Conservation (phyloP, 2,329 filamentous ascomycete species). For the Colletotrichum sp. region DNA sequence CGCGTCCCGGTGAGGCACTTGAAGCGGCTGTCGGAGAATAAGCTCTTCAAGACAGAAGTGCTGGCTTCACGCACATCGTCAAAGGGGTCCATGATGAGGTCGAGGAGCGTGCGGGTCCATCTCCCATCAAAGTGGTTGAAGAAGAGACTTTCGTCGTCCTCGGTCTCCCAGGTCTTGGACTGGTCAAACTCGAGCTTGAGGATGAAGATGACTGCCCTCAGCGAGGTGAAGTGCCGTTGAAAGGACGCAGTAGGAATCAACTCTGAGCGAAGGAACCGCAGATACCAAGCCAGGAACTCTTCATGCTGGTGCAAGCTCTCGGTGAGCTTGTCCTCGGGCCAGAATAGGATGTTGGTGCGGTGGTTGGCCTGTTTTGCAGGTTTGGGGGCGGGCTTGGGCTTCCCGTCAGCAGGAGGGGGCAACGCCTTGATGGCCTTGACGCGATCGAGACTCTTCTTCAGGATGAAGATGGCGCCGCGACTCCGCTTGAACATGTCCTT, state of each 20-base stretch:
- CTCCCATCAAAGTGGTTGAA: constrained; percentile 49
- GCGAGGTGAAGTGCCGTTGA: constrained; percentile 82
- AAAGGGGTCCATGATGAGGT: constrained; percentile 87
- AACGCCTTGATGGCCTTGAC: constrained; percentile 19
- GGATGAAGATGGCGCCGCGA: constrained; percentile 66
- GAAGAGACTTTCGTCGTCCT: constrained; percentile 43
- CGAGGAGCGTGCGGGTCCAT: constrained; percentile 71
- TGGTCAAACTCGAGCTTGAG: constrained; percentile 71
- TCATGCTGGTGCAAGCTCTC: constrained; percentile 56
- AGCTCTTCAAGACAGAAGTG: constrained; percentile 51
- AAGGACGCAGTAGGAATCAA: constrained; percentile 85
- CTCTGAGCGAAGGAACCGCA: constrained; percentile 74
- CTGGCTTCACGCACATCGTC: constrained; percentile 81
- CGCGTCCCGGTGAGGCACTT: constrained; percentile 22
- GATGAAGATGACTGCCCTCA: constrained; percentile 74
- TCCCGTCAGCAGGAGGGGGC: constrained; percentile 1
- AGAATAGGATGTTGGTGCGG: constrained; percentile 40
- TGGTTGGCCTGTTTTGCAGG: constrained; percentile 25
- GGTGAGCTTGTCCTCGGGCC: constrained; percentile 40
- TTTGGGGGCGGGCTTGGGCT: not conserved
- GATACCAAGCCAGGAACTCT: constrained; percentile 76
- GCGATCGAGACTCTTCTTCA: constrained; percentile 47
- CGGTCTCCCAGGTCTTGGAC: constrained; percentile 41
- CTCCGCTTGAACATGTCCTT: constrained; percentile 80
- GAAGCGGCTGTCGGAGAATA: constrained; percentile 48